These are phyloP conservation scores for Leishmania tarentolae DNA, from an alignment of 208 protist species.

Conservation along the genomic window DNA sequence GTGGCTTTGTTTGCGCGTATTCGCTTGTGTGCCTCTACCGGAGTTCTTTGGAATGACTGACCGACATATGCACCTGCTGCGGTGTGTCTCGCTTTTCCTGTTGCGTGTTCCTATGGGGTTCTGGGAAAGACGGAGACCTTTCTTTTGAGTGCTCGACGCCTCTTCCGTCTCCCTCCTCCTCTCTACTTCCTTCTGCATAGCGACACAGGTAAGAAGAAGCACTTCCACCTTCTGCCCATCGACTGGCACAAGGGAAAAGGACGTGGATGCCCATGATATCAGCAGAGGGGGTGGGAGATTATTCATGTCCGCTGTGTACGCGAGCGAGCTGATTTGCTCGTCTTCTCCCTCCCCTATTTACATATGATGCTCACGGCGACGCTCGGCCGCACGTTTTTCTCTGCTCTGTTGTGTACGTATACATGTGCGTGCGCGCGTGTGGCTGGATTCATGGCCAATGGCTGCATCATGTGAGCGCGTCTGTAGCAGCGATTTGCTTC, in stretches of 20 bases:
- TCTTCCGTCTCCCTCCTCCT: not conserved
- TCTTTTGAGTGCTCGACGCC: not conserved
- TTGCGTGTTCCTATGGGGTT: not conserved
- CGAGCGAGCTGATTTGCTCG: not conserved
- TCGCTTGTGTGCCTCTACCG: not conserved
- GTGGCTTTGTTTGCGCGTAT: not conserved
- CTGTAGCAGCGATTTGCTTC: not conserved
- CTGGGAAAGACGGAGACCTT: not conserved
- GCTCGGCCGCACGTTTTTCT: not conserved
- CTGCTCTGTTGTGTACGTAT: not conserved
- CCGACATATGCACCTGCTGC: not conserved
- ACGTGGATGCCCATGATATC: not conserved
- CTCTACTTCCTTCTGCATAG: not conserved
- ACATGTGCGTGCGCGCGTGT: not conserved
- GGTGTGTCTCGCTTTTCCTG: not conserved
- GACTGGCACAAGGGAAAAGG: not conserved
- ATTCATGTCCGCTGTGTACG: not conserved
- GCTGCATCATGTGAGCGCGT: not conserved
- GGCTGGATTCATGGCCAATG: not conserved
- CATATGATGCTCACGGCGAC: not conserved
- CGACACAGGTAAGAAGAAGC: not conserved
- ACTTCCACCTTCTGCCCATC: not conserved
- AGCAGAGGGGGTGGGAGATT: not conserved
- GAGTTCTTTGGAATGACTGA: not conserved
- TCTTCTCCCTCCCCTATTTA: not conserved